phyloP scores from a whole-genome alignment of 345 rosid genomes.

The Pelargonium nanum region DNA sequence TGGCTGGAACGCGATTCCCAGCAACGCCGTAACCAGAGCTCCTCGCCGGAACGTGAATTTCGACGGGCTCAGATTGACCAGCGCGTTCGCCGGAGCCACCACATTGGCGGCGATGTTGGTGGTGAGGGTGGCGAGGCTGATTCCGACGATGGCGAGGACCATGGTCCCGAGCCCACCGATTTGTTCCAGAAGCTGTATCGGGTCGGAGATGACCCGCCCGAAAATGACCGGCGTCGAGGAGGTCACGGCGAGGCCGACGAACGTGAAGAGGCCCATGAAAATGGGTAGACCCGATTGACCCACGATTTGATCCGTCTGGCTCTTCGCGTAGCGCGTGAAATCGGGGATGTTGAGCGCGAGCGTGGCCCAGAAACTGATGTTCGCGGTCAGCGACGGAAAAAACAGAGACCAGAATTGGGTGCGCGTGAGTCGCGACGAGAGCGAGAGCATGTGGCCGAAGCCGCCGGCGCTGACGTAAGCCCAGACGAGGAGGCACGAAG shows the following conservation, averaged over 20 bases:
- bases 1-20: constrained; percentile 78
- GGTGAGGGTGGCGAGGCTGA: constrained; percentile 70
- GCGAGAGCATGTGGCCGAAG: constrained; percentile 57
- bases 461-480: constrained; percentile 75
- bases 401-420: constrained; percentile 77
- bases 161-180: constrained; percentile 62
- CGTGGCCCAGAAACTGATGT: constrained; percentile 91
- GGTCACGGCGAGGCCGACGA: constrained; percentile 75
- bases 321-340: constrained; percentile 67
- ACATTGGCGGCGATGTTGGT: constrained; percentile 94
- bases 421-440: constrained; percentile 50
- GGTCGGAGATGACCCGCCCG: constrained; percentile 67
- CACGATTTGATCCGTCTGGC: constrained; percentile 63
- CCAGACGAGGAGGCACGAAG: constrained; percentile 63
- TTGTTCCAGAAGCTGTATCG: constrained; percentile 60
- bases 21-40: constrained; percentile 67
- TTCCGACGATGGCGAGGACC: constrained; percentile 60
- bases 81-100: constrained; percentile 86
- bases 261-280: constrained; percentile 84
- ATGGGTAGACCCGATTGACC: constrained; percentile 82
- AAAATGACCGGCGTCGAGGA: constrained; percentile 68
- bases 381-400: constrained; percentile 85
- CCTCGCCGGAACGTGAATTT: constrained; percentile 74
- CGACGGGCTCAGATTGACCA: constrained; percentile 76
- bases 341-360: constrained; percentile 88